Conservation (phyloP, 2,329 filamentous ascomycete species). For the Cladosporium sp. region DNA sequence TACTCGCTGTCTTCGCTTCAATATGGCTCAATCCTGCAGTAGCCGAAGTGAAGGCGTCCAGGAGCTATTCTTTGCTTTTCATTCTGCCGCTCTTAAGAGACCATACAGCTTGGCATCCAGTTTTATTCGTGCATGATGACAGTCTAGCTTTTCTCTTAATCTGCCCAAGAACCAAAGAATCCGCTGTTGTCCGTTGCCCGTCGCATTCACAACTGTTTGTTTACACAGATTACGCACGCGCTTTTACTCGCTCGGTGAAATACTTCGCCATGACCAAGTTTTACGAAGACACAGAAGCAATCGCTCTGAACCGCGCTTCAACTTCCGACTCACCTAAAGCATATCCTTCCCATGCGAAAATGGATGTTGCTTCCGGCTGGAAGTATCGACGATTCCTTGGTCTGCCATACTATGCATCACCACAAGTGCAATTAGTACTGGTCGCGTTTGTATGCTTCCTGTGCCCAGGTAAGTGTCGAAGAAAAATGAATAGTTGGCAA, state of each 20-base stretch:
- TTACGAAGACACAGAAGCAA: constrained; percentile 2
- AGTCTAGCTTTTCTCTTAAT: too few relatives aligned
- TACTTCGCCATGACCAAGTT: constrained; percentile 1
- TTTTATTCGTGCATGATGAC: too few relatives aligned
- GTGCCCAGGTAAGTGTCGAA: constrained; percentile 39
- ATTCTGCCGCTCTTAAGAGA: too few relatives aligned
- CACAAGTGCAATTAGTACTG: constrained; percentile 46
- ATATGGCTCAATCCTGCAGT: neutral
- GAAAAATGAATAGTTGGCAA: neutral
- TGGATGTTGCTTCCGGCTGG: constrained; percentile 38
- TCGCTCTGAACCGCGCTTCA: constrained; percentile 1
- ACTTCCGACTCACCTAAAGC: neutral
- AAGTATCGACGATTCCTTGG: constrained; percentile 44
- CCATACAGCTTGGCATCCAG: too few relatives aligned
- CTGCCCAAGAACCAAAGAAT: too few relatives aligned
- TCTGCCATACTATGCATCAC: constrained; percentile 48
- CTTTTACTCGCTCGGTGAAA: too few relatives aligned
- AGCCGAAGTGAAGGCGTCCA: neutral
- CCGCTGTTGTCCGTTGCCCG: too few relatives aligned
- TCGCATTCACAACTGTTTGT: too few relatives aligned
- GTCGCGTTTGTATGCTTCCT: constrained; percentile 52
- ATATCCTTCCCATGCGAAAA: neutral
- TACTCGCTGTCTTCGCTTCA: neutral
- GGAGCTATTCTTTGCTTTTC: too few relatives aligned
- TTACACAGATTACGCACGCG: too few relatives aligned